Base-by-base conservation (phyloP, 208 protist species). In the Crithidia sp. region DNA sequence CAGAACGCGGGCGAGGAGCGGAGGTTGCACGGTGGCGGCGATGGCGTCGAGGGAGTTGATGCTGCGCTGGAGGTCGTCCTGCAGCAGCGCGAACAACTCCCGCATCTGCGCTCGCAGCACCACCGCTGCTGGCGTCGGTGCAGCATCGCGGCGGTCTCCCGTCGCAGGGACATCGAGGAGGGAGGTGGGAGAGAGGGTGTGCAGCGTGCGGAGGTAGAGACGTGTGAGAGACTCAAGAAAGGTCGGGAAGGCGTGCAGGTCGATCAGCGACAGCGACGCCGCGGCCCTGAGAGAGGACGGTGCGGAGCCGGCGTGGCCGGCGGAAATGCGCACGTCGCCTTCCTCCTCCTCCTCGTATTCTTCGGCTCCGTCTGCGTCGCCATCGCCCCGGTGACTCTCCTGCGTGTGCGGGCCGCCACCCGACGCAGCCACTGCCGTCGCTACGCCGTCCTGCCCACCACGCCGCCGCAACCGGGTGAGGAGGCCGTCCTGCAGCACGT, bases 401-500 rank as follows among this genome's bases (percentile, higher is more conserved):
- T 49, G 28, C 28, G 28, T 1, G 28, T 28, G 28, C 28, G 28
- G 28, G 28, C 28, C 28, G 28, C 28, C 28, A 28, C 28, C 28
- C 28, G 28, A 28, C 28, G 28, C 28, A 28, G 28, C 28, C 28
- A 28, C 28, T 5, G 41, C 8, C 19, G 44, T 50, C 9, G 57
- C 16, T 0, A n/a, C 59, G 5, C 41, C 17, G 47, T 43, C 39
- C 52, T 37, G 39, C 73, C 58, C 45, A 14, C 77, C 68, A 19
- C 84, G 81, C 28, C 76, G 82, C 19, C 73, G 70, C 69, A 90
- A 76, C 52, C 81, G 74, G n/a, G 65, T 52, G 49, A 80, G 58
- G 17, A 94, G n/a, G 57, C 74, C 85, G 17, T 79, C 67, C 63
- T 91, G 64, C 5, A 94, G 56, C 12, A 84, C 74, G 13, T 71